phyloP scores from a whole-genome alignment of 306 rosid species.

The Purshia tridentata region DNA sequence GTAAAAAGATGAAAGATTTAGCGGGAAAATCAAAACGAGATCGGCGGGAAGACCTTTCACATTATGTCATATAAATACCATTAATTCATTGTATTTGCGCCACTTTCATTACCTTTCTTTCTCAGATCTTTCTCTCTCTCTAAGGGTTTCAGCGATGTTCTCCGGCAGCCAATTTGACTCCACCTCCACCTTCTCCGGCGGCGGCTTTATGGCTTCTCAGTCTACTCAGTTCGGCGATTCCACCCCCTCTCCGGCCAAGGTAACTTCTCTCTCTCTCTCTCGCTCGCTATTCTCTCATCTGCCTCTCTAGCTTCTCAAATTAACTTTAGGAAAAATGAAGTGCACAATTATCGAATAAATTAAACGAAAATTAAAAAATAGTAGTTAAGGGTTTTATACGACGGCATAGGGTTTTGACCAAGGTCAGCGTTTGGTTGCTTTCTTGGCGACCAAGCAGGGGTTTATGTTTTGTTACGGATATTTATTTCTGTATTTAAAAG shows the following conservation, averaged over 20 bases:
- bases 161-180: slow-evolving; percentile 71
- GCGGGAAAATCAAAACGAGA: slow-evolving; percentile 7
- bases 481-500: background rate
- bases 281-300: background rate
- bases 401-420: background rate
- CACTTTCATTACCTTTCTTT: background rate
- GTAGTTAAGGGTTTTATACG: background rate
- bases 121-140: slow-evolving; percentile 14
- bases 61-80: background rate
- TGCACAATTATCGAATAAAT: too few species aligned
- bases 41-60: slow-evolving; percentile 26
- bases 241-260: slow-evolving; percentile 53
- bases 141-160: slow-evolving; percentile 55
- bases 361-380: too few species aligned
- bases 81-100: background rate
- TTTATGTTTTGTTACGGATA: background rate
- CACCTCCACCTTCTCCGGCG: slow-evolving; percentile 52
- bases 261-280: slow-evolving; percentile 23
- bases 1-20: background rate
- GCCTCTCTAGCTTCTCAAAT: slow-evolving; percentile 7
- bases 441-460: slow-evolving; percentile 4
- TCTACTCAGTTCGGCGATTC: slow-evolving; percentile 51
- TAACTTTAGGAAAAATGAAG: background rate
- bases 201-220: slow-evolving; percentile 66
- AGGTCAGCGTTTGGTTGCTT: background rate